Conservation (phyloP, 2,329 filamentous ascomycete species). For the Sclerotinia trifoliorum region DNA sequence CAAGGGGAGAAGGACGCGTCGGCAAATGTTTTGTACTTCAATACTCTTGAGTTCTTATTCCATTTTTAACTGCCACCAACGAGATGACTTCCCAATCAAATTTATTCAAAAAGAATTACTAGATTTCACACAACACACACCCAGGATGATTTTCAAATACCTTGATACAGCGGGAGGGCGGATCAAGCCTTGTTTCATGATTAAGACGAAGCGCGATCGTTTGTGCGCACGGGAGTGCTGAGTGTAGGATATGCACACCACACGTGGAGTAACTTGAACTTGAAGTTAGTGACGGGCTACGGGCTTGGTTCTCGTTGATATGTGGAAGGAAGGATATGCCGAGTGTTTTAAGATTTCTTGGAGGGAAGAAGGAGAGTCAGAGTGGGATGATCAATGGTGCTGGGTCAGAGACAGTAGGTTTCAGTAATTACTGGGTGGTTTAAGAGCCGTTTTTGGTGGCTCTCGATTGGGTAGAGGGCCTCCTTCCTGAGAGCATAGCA, state of each 20-base stretch:
- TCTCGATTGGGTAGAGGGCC: not conserved
- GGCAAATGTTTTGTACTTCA: not conserved
- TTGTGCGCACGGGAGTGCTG: not conserved
- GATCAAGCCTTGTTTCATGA: not conserved
- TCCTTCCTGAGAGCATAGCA: not conserved
- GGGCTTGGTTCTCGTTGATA: not conserved
- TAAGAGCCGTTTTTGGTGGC: not conserved
- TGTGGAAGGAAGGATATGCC: not conserved
- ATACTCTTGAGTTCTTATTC: not conserved
- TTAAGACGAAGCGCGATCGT: not conserved
- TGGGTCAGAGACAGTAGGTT: not conserved
- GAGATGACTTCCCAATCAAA: not conserved
- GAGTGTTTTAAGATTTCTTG: not conserved
- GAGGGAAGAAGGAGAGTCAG: not conserved
- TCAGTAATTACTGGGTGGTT: not conserved
- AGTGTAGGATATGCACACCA: not conserved
- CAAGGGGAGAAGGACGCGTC: not conserved
- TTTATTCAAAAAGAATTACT: not conserved
- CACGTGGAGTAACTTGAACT: not conserved
- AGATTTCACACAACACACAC: not conserved
- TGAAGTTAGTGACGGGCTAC: not conserved
- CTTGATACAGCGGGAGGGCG: not conserved
- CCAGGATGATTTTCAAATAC: not conserved
- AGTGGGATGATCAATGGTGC: not conserved
- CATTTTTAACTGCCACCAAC: not conserved